These are phyloP conservation scores for Lipomyces sp. DNA, from an alignment of 805 yeast species.

Conservation along the genomic window DNA sequence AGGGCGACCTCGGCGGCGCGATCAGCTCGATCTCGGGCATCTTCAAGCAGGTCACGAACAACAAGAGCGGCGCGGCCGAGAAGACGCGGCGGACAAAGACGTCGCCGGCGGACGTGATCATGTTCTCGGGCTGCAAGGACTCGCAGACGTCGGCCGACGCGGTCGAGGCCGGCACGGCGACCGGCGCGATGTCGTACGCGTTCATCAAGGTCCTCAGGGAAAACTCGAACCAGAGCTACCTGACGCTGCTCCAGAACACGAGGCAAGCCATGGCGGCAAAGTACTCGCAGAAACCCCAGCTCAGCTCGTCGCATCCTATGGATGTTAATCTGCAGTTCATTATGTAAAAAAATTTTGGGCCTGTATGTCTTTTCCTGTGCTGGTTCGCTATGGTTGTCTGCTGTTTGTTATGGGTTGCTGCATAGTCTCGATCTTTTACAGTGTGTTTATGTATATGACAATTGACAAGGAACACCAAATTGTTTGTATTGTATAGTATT, in stretches of 20 bases:
- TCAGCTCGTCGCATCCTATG: constrained; percentile 77
- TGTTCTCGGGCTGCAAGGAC: constrained; percentile 80
- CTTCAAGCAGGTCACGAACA: constrained; percentile 36
- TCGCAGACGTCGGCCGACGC: constrained; percentile 84
- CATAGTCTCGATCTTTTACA: no score
- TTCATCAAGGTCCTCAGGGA: constrained; percentile 60
- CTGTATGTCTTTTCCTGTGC: background rate
- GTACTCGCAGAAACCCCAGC: constrained; percentile 80
- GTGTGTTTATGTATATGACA: no score
- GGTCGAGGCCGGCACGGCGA: constrained; percentile 60
- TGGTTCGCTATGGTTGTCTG: background rate
- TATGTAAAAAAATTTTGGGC: constrained; percentile 34
- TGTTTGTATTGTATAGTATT: no score
- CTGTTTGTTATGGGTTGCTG: no score
- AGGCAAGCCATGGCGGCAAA: constrained; percentile 58
- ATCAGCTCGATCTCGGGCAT: constrained; percentile 42
- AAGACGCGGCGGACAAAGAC: constrained; percentile 54
- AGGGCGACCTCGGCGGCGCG: constrained; percentile 54
- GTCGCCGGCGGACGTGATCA: constrained; percentile 72
- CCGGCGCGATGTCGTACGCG: constrained; percentile 86
- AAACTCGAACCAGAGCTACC: constrained; percentile 64
- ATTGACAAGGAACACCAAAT: no score
- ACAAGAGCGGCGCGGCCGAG: constrained; percentile 37
- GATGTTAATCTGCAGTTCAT: constrained; percentile 56
- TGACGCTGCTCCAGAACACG: constrained; percentile 67